Evolutionary conservation across 148 eudicot species (phyloP).

Genomic region (Rhododendron simsii): DNA sequence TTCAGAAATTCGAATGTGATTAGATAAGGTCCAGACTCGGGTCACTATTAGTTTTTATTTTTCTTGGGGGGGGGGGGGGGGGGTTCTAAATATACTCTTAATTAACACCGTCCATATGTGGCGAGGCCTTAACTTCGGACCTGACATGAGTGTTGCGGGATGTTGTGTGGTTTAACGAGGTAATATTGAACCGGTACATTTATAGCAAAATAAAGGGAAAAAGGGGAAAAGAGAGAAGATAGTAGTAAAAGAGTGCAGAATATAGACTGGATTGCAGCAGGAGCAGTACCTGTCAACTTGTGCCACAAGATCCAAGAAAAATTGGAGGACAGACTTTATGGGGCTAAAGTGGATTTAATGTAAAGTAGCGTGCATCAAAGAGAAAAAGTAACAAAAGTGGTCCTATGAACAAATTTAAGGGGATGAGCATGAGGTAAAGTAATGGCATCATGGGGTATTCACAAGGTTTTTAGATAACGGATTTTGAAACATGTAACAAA

Average conservation of each 20-base stretch:
- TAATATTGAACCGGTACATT: not conserved
- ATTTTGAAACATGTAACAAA: not conserved
- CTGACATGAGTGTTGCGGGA: not conserved
- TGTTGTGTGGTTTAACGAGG: not conserved
- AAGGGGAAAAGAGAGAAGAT: not conserved
- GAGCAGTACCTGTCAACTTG: not conserved
- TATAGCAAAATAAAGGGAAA: not conserved
- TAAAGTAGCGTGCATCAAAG: not conserved
- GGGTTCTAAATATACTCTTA: too few species aligned
- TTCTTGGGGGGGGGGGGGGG: too few species aligned
- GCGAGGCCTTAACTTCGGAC: not conserved
- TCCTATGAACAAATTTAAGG: not conserved
- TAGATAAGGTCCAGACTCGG: too few species aligned
- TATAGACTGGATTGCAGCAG: not conserved
- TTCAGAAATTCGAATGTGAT: too few species aligned
- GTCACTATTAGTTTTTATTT: too few species aligned
- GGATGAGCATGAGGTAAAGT: not conserved
- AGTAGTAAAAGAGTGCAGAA: not conserved
- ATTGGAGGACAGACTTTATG: not conserved
- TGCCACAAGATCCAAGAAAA: constrained; percentile 6
- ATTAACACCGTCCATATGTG: too few species aligned
- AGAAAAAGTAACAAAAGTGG: not conserved
- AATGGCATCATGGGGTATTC: not conserved
- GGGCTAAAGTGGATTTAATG: not conserved
- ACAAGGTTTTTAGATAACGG: not conserved